These are phyloP conservation scores for Pharus latifolius DNA, from an alignment of 176 grass and related monocot species.

Conservation along the genomic window DNA sequence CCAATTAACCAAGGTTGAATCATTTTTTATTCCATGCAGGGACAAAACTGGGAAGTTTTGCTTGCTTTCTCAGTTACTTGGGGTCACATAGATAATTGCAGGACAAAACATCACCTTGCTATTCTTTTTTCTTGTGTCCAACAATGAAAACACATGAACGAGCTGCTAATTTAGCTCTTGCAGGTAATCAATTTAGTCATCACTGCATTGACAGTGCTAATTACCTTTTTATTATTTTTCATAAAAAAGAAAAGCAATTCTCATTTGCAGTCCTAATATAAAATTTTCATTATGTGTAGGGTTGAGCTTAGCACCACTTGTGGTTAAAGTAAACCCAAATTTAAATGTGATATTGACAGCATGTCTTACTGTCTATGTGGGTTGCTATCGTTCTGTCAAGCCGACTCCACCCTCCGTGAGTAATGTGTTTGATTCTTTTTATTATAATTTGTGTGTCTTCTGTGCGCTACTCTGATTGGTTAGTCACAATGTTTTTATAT, in stretches of 20 bases:
- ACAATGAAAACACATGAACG: constrained; percentile 59
- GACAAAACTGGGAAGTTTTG: not conserved
- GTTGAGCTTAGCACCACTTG: constrained; percentile 67
- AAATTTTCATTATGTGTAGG: constrained; percentile 30
- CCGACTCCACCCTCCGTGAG: constrained; percentile 68
- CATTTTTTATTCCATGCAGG: not conserved
- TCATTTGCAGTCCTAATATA: not conserved
- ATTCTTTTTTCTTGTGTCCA: not conserved
- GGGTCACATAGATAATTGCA: not conserved
- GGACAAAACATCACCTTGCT: not conserved
- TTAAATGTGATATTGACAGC: constrained; percentile 91
- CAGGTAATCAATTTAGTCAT: constrained; percentile 23
- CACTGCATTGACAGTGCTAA: not conserved
- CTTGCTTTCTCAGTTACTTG: not conserved
- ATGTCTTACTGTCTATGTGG: constrained; percentile 90
- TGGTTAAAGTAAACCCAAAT: constrained; percentile 79
- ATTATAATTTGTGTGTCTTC: not conserved
- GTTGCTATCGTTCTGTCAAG: constrained; percentile 91
- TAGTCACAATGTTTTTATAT: not conserved
- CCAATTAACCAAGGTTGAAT: too few species aligned
- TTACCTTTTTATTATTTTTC: not conserved
- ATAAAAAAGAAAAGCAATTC: not conserved
- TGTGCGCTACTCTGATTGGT: not conserved
- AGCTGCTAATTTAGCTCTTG: constrained; percentile 66
- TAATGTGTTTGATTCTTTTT: not conserved